A percentile compares a stretch with the other conserved stretches of the same genome.
These are phyloP conservation scores for Dryas octopetala DNA, from an alignment of 306 rosid genomes.

Conservation along the genomic window DNA sequence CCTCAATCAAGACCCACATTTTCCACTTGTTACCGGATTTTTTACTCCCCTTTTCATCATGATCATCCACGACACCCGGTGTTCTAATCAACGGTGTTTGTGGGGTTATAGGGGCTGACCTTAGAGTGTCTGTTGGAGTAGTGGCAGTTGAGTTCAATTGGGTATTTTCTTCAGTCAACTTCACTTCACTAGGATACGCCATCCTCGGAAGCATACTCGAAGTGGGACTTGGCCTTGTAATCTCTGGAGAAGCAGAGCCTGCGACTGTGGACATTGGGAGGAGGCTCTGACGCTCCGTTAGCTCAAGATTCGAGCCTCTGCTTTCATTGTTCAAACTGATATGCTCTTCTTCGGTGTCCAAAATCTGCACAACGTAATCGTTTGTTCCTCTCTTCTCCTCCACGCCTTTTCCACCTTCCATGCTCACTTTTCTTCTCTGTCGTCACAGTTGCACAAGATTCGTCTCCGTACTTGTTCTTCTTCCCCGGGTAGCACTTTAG, in stretches of 20 bases:
- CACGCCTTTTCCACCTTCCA: constrained; percentile 30
- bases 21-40: constrained; percentile 43
- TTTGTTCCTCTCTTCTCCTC: constrained; percentile 42
- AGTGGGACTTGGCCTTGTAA: constrained; percentile 13
- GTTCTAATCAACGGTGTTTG: constrained; percentile 50
- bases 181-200: constrained; percentile 21
- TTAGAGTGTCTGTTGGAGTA: constrained; percentile 30
- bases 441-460: no score
- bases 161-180: constrained; percentile 29
- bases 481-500: no score
- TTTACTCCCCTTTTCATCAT: constrained; percentile 54
- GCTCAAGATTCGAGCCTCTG: constrained; percentile 32
- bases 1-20: constrained; percentile 33
- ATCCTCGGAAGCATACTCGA: constrained; percentile 38
- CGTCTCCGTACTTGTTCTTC: no score
- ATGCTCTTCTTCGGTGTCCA: constrained; percentile 2
- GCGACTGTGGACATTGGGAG: constrained; percentile 4
- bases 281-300: constrained; percentile 30
- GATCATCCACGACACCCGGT: constrained; percentile 48
- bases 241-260: constrained; percentile 31
- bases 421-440: not conserved
- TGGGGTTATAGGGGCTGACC: constrained; percentile 44
- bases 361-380: constrained; percentile 58
- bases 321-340: not conserved
- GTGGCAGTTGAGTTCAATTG: constrained; percentile 15